phyloP scores from a whole-genome alignment of 441 rosid genomes.

The Mallotus repandus region DNA sequence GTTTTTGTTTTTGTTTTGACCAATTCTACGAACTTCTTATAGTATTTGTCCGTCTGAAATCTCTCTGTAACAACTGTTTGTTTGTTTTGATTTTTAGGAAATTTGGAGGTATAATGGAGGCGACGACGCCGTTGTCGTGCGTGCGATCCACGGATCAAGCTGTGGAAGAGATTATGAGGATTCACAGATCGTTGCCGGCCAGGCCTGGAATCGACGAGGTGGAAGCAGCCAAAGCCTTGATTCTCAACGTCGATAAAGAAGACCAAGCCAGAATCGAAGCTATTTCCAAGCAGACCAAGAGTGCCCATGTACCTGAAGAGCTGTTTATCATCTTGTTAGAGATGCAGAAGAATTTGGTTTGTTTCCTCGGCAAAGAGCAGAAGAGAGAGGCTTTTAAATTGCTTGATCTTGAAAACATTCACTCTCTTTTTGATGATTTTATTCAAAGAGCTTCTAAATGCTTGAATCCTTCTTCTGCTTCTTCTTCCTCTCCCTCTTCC shows the following conservation, averaged over 20 bases:
- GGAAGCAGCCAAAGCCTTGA: slow-evolving; percentile 68
- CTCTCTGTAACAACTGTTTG: background rate
- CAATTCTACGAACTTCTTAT: too few species aligned
- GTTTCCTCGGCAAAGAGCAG: slow-evolving; percentile 63
- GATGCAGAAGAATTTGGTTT: slow-evolving; percentile 62
- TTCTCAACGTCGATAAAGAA: slow-evolving; percentile 73
- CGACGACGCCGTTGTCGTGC: background rate
- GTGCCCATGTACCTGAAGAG: slow-evolving; percentile 59
- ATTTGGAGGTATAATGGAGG: slow-evolving; percentile 33
- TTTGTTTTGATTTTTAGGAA: slow-evolving; percentile 5
- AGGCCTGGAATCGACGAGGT: slow-evolving; percentile 79
- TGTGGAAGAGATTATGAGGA: slow-evolving; percentile 82
- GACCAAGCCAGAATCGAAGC: slow-evolving; percentile 57
- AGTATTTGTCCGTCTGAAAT: too few species aligned
- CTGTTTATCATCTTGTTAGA: slow-evolving; percentile 62
- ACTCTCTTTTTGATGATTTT: slow-evolving; percentile 67
- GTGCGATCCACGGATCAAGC: slow-evolving; percentile 49
- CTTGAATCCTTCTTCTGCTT: slow-evolving; percentile 37
- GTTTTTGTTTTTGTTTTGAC: too few species aligned
- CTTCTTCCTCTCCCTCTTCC: slow-evolving; percentile 24
- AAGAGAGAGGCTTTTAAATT: slow-evolving; percentile 67
- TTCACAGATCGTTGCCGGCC: slow-evolving; percentile 73
- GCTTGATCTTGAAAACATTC: slow-evolving; percentile 74
- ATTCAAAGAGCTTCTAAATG: slow-evolving; percentile 85
- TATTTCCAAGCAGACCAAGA: slow-evolving; percentile 48